Percentiles rank a stretch among this genome's conserved stretches.
phyloP scores from a whole-genome alignment of 768 basidiomycete genomes.

The Psilocybe cyanescens region DNA sequence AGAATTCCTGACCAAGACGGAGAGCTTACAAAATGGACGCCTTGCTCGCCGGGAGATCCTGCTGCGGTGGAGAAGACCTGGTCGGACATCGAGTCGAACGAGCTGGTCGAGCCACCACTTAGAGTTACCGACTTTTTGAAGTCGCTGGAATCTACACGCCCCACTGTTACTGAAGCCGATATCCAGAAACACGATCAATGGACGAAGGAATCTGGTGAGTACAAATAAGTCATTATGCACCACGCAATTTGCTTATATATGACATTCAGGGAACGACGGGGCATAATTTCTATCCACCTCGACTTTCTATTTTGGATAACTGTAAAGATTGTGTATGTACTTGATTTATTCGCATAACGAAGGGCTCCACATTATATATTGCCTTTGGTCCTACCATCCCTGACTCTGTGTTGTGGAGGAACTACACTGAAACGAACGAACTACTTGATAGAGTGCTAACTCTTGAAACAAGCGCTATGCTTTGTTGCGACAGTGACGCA shows the following conservation, averaged over 20 bases:
- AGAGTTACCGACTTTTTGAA: slow-evolving; percentile 80
- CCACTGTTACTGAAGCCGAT: slow-evolving; percentile 89
- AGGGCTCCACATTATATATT: background rate
- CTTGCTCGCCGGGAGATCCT: slow-evolving; percentile 93
- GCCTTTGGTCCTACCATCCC: background rate
- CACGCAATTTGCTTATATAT: background rate
- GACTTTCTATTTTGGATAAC: background rate
- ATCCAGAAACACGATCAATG: slow-evolving; percentile 83
- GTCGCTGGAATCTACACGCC: slow-evolving; percentile 75
- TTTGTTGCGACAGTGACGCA: background rate
- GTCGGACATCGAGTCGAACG: slow-evolving; percentile 86
- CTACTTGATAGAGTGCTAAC: background rate
- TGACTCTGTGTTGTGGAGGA: too few species aligned
- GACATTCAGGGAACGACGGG: slow-evolving; percentile 15
- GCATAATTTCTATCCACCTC: slow-evolving; percentile 11
- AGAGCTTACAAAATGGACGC: slow-evolving; percentile 73
- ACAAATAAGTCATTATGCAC: background rate
- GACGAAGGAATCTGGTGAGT: slow-evolving; percentile 83
- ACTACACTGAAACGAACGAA: background rate
- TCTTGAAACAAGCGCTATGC: background rate
- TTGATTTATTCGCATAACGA: background rate
- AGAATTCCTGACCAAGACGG: slow-evolving; percentile 38
- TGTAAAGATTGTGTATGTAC: background rate
- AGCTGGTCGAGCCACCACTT: slow-evolving; percentile 88
- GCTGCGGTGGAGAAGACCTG: slow-evolving; percentile 87